phyloP scores from a whole-genome alignment of 2,329 filamentous ascomycete species.

The Fusarium chaquense region DNA sequence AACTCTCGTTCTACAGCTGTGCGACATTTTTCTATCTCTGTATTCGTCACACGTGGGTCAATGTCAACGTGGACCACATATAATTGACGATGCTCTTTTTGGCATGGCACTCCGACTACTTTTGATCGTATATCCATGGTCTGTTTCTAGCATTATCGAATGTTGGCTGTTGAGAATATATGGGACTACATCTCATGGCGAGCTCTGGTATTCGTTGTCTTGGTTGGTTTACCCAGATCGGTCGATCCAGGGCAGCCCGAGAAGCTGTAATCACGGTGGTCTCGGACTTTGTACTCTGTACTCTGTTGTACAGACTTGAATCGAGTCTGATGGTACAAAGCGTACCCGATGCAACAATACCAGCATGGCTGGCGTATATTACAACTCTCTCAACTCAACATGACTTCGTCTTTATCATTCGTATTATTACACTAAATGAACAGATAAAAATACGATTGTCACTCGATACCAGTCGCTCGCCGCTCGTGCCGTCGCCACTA shows the following conservation, averaged over 20 bases:
- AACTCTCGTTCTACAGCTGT: background rate
- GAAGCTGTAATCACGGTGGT: background rate
- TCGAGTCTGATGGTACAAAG: background rate
- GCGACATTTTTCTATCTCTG: conserved; percentile 22
- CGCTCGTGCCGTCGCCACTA: background rate
- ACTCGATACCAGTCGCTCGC: background rate
- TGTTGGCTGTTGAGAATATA: background rate
- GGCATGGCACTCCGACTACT: background rate
- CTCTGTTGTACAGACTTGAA: background rate
- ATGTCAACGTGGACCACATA: conserved; percentile 30
- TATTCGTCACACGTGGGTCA: conserved; percentile 37
- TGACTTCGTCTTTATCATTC: too few relatives aligned
- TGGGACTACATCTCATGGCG: background rate
- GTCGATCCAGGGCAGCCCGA: background rate
- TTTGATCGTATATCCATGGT: background rate
- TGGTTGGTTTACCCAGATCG: background rate
- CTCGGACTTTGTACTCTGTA: background rate
- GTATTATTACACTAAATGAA: background rate
- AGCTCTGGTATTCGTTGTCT: background rate
- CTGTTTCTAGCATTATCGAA: background rate
- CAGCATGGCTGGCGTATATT: background rate
- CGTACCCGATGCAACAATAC: background rate
- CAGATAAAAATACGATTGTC: background rate
- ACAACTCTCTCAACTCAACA: background rate
- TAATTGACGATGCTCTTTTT: conserved; percentile 9